A percentile compares a stretch with the other conserved stretches of the same genome.
Evolutionary conservation across 345 rosid species (phyloP).

Genomic region (Kandelia obovata): DNA sequence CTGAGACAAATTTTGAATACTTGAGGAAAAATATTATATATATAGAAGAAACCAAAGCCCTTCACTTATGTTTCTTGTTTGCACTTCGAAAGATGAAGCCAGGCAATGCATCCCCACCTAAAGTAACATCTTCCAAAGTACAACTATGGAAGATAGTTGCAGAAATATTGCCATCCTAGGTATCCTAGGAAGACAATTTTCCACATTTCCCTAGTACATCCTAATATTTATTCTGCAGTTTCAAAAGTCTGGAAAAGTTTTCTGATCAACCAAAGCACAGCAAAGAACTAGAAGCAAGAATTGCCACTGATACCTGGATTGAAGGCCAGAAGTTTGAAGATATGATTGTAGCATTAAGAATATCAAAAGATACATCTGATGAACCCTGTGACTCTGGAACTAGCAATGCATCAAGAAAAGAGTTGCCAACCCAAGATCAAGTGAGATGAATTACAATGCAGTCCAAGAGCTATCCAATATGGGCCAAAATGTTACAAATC

Average conservation of each 20-base stretch:
- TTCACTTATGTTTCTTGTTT: no score
- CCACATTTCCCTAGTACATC: not conserved
- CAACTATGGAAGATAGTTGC: not conserved
- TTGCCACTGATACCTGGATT: constrained; percentile 55
- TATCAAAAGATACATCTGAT: constrained; percentile 50
- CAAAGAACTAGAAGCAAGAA: not conserved
- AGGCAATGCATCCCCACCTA: not conserved
- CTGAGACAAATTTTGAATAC: no score
- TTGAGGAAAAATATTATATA: no score
- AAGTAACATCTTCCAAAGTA: not conserved
- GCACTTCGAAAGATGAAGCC: no score
- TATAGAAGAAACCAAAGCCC: no score
- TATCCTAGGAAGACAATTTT: not conserved
- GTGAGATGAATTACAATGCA: constrained; percentile 13
- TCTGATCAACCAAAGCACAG: not conserved
- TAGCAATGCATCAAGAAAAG: constrained; percentile 19
- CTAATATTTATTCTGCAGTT: not conserved
- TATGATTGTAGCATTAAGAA: constrained; percentile 72
- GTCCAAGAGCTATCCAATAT: not conserved
- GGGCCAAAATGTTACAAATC: constrained; percentile 6
- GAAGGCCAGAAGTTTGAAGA: constrained; percentile 99
- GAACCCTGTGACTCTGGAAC: constrained; percentile 43
- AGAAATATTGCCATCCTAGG: not conserved
- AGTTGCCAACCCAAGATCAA: constrained; percentile 5
- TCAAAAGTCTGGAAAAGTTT: not conserved